phyloP scores from a whole-genome alignment of 176 grass and related monocot species.

The Chrysopogon serrulatus region DNA sequence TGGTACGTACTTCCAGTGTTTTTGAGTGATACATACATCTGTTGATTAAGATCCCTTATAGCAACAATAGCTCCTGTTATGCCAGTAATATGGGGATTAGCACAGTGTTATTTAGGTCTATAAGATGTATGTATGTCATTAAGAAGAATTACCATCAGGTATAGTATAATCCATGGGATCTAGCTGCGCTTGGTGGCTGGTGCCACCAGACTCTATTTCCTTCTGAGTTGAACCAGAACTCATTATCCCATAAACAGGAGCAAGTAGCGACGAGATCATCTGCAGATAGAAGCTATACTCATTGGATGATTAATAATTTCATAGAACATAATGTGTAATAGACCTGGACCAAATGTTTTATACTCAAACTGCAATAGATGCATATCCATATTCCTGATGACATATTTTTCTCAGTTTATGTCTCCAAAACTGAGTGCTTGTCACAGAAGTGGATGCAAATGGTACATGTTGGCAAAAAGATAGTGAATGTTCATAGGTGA shows the following conservation, averaged over 20 bases:
- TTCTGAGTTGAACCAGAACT: constrained; percentile 43
- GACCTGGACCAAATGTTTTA: neutral
- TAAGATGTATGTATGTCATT: neutral
- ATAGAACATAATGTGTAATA: neutral
- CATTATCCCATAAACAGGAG: constrained; percentile 51
- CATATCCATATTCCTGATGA: neutral
- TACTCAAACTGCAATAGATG: neutral
- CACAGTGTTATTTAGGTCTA: constrained; percentile 17
- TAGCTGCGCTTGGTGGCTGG: constrained; percentile 30
- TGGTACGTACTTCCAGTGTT: constrained; percentile 43
- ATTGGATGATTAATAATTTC: neutral
- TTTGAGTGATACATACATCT: constrained; percentile 77
- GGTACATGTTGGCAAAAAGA: neutral
- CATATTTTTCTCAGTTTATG: neutral
- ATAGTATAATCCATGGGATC: constrained; percentile 48
- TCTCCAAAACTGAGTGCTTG: constrained; percentile 13
- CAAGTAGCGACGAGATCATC: constrained; percentile 56
- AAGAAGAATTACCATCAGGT: constrained; percentile 66
- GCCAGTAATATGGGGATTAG: constrained; percentile 19
- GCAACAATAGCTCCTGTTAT: constrained; percentile 74
- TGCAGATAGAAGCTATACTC: constrained; percentile 19
- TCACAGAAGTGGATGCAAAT: constrained; percentile 10
- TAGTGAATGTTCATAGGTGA: neutral
- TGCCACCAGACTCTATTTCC: constrained; percentile 15
- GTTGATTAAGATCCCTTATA: constrained; percentile 72